Conservation (phyloP, 192 early-diverging fungal genomes). For the Podila minutissima region DNA sequence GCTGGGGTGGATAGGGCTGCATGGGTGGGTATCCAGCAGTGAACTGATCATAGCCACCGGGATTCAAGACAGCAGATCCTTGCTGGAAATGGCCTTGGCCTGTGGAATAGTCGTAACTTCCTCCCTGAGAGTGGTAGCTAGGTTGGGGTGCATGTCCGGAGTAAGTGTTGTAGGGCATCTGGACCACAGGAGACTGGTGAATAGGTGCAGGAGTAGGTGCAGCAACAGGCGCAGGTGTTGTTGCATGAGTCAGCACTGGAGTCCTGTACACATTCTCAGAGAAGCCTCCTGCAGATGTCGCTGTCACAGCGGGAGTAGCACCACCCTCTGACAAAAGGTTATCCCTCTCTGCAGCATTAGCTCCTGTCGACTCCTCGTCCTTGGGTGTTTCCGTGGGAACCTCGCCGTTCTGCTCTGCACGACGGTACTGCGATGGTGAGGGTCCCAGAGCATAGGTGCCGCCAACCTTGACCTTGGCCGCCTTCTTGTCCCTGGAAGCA, state of each 20-base stretch:
- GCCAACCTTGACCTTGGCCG: constrained; percentile 37
- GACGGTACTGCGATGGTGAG: constrained; percentile 39
- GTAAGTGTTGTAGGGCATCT: constrained; percentile 19
- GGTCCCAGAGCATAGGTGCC: constrained; percentile 29
- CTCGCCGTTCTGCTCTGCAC: constrained; percentile 18
- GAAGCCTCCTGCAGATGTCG: neutral
- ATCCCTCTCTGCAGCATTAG: neutral
- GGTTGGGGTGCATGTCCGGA: constrained; percentile 18
- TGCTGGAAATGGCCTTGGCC: constrained; percentile 28
- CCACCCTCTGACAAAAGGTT: neutral
- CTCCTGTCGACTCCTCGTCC: constrained; percentile 9
- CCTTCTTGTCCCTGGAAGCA: constrained; percentile 33
- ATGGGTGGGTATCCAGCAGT: too few species aligned
- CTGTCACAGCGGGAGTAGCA: constrained; percentile 8
- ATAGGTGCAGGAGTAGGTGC: constrained; percentile 6
- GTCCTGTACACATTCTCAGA: constrained; percentile 29
- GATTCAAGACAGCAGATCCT: constrained; percentile 19
- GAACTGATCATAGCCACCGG: constrained; percentile 17
- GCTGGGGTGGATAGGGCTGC: constrained; percentile 8
- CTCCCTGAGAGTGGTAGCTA: constrained; percentile 19
- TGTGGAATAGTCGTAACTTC: constrained; percentile 18
- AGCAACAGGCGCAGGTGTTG: constrained; percentile 6
- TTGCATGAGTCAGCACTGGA: constrained; percentile 16
- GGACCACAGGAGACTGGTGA: neutral
- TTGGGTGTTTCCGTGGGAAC: constrained; percentile 22